Evolutionary conservation across 73 alveolate genomes (phyloP).

Genomic region (Paramecium pentaurelia): DNA sequence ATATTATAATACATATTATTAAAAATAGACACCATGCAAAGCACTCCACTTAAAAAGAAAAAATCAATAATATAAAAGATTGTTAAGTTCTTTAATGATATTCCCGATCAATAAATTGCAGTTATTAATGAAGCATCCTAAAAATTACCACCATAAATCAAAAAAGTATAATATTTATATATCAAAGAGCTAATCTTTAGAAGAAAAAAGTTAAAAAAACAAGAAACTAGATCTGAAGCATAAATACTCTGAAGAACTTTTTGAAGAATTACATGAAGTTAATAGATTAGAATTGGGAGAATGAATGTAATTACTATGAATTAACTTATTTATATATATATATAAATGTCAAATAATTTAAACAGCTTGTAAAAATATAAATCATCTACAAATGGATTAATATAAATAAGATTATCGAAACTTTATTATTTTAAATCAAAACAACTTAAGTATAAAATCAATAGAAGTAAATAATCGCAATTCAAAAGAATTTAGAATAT

Average conservation of each 20-base stretch:
- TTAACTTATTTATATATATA: neutral
- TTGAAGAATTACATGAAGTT: neutral
- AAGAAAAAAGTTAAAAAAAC: neutral
- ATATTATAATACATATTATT: neutral
- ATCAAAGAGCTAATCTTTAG: neutral
- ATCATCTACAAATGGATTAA: neutral
- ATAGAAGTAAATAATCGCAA: no score
- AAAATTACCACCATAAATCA: neutral
- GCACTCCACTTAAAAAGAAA: conserved; percentile 5
- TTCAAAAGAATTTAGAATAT: neutral
- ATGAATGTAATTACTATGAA: neutral
- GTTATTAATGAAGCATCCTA: neutral
- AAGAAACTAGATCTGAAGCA: neutral
- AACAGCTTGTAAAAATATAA: neutral
- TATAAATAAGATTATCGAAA: neutral
- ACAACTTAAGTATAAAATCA: neutral
- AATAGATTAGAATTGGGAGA: neutral
- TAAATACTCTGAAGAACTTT: neutral
- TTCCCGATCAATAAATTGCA: neutral
- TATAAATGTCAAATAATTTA: no score
- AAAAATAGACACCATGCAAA: neutral
- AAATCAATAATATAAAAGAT: neutral
- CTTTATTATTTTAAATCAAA: no score
- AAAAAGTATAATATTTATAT: neutral
- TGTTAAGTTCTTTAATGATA: neutral